Evolutionary conservation across 1,139 yeast genomes (phyloP), one percentile per base, ranked within the genome.

Genomic region (Geotrichum macrosporum): DNA sequence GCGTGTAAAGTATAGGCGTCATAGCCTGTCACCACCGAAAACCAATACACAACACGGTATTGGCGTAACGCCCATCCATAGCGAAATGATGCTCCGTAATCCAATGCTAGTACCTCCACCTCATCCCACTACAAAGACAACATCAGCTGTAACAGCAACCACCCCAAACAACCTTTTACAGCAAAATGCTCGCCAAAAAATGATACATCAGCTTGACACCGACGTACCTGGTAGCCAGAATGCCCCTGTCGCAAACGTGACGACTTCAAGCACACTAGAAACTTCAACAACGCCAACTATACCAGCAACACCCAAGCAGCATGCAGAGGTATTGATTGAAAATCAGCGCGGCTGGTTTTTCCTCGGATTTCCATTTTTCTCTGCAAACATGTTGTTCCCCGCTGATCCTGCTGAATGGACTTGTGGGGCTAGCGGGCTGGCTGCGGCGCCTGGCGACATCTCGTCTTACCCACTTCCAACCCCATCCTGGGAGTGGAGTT

Each of bases 281-380:
- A 10, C 27, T 24, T 10, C 31, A 31, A 31, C 29, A 13, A 39
- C 22, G 43, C 43, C 5, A 39, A 30, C 24, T 24, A 9, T 15
- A 19, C 9, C 21, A 31, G 6, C 36, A 30, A 24, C 24, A 12
- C 31, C 31, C 5, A 20, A 36, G 16, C 40, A 36, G 21, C 32
- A 36, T 13, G 48, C 41, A 68, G 60, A 70, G 41, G 58, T 63
- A 24, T 53, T 69, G 21, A 65, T 80, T 4, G 92, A 84, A 58
- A 80, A 81, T 63, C 88, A 84, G 63, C 68, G 94, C 24, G 94
- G 94, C 0, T 63, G 77, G 57, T 77, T 78, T 49, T 46, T 81
- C 13, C 73, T 82, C 61, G 92, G 92, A 2, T 74, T 74, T 3
- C 84, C 84, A 0, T 56, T 80, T 38, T 84, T 78, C 57, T 73